These are phyloP conservation scores for Camelina sativa DNA, from an alignment of 345 rosid species.

Conservation along the genomic window DNA sequence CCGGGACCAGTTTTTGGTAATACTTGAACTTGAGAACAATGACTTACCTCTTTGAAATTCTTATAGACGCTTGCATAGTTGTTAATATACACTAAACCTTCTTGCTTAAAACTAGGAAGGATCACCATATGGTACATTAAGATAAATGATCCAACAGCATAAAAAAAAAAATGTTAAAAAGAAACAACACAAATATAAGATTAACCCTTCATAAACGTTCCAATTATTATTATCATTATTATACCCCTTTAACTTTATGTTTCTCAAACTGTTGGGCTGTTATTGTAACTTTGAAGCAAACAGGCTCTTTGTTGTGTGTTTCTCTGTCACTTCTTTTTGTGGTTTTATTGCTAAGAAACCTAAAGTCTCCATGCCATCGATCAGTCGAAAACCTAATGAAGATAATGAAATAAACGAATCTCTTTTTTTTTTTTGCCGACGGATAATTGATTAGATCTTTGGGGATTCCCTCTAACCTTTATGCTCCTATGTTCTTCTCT, in stretches of 20 bases:
- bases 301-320: constrained; percentile 16
- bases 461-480: constrained; percentile 36
- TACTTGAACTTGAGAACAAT: too few relatives aligned
- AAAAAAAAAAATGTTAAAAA: background rate
- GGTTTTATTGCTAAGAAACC: constrained; percentile 33
- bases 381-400: constrained; percentile 26
- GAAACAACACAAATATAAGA: constrained; percentile 4
- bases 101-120: background rate
- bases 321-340: constrained; percentile 10
- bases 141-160: background rate
- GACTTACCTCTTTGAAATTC: too few relatives aligned
- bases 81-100: background rate
- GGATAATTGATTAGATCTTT: constrained; percentile 32
- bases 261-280: constrained; percentile 8
- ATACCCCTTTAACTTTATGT: background rate
- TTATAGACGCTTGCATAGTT: too few relatives aligned
- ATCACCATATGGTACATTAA: constrained; percentile 12
- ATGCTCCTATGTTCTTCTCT: constrained; percentile 38
- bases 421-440: constrained; percentile 7
- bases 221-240: constrained; percentile 8
- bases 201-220: constrained; percentile 1
- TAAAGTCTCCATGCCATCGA: constrained; percentile 17
- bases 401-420: constrained; percentile 9
- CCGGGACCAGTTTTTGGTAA: too few relatives aligned
- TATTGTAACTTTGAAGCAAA: constrained; percentile 6